These are phyloP conservation scores for Stygiomarasmius scandens DNA, from an alignment of 1,284 basidiomycete species.

Conservation along the genomic window DNA sequence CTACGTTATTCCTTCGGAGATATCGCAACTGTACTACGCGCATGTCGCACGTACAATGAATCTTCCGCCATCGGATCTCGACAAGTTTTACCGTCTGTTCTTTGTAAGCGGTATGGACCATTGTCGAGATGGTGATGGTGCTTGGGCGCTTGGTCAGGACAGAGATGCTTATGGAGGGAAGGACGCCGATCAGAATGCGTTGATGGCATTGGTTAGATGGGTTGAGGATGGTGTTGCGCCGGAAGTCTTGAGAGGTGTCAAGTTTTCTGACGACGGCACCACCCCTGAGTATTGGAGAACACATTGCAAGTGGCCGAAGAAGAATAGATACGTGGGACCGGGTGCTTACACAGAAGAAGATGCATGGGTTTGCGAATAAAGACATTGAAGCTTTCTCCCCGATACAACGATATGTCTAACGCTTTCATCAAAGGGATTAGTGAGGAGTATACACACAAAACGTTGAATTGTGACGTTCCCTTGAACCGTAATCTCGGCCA, in stretches of 20 bases:
- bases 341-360: not conserved
- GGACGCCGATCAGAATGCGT: slow-evolving; percentile 4
- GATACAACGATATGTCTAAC: not conserved
- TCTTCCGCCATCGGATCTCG: slow-evolving; percentile 8
- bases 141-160: slow-evolving; percentile 15
- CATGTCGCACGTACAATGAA: slow-evolving; percentile 18
- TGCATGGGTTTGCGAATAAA: not conserved
- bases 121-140: slow-evolving; percentile 19
- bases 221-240: slow-evolving; percentile 15
- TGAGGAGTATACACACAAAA: too few species aligned
- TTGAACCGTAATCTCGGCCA: too few species aligned
- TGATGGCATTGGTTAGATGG: slow-evolving; percentile 14
- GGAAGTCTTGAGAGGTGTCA: slow-evolving; percentile 8
- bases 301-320: slow-evolving; percentile 11
- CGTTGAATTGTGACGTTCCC: too few species aligned
- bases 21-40: slow-evolving; percentile 20
- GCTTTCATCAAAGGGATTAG: not conserved
- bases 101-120: slow-evolving; percentile 20
- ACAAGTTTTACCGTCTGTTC: slow-evolving; percentile 20
- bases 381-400: not conserved
- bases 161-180: not conserved
- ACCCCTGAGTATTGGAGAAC: slow-evolving; percentile 4
- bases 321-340: slow-evolving; percentile 2
- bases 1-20: slow-evolving; percentile 19
- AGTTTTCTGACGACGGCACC: slow-evolving; percentile 1